Conservation (phyloP, 2,329 filamentous ascomycete genomes). For the Chalara sp. region DNA sequence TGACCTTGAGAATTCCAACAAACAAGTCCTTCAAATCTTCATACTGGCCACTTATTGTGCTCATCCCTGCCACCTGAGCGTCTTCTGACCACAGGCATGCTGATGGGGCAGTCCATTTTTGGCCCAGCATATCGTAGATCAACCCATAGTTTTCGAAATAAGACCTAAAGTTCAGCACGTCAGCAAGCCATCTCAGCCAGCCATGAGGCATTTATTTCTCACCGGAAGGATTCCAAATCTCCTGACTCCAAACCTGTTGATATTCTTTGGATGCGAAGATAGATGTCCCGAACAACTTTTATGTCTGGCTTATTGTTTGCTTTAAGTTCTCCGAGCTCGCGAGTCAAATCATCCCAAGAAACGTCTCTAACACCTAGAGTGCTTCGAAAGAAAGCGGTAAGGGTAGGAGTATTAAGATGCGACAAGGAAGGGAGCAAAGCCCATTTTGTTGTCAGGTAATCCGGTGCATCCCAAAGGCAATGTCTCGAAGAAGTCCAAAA, state of each 20-base stretch:
- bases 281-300: slow-evolving; percentile 3
- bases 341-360: slow-evolving; percentile 3
- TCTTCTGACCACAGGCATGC: slow-evolving; percentile 9
- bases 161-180: slow-evolving; percentile 1
- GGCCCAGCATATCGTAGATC: slow-evolving; percentile 4
- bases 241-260: slow-evolving; percentile 2
- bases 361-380: slow-evolving; percentile 4
- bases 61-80: slow-evolving; percentile 7
- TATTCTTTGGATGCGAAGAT: slow-evolving; percentile 6
- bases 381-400: slow-evolving; percentile 5
- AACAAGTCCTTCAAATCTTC: slow-evolving; percentile 8
- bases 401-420: slow-evolving; percentile 1
- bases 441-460: slow-evolving; percentile 2
- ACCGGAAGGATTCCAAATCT: neutral
- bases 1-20: slow-evolving; percentile 8
- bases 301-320: neutral
- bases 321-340: slow-evolving; percentile 3
- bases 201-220: slow-evolving; percentile 5
- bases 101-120: slow-evolving; percentile 8
- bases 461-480: slow-evolving; percentile 9
- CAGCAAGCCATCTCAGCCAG: neutral
- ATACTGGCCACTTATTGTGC: slow-evolving; percentile 8
- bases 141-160: slow-evolving; percentile 7
- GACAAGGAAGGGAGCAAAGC: slow-evolving; percentile 5
- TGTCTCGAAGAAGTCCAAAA: slow-evolving; percentile 2